Base-by-base conservation (phyloP, 2,329 filamentous ascomycete species). In the Elsinoe batatas region DNA sequence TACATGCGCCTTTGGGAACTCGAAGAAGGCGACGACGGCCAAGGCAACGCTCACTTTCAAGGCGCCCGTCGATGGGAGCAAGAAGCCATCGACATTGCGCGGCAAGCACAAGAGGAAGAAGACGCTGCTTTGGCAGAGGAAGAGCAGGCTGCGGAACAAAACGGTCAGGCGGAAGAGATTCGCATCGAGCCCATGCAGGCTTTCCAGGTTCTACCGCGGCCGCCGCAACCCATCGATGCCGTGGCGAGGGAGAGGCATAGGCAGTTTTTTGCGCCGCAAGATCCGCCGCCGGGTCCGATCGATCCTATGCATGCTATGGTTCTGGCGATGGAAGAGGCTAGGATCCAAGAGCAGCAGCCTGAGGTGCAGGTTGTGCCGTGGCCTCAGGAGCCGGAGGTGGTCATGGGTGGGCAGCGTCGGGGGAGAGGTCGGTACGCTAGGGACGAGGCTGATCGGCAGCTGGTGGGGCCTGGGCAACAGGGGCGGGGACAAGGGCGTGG, bases 1-100 rank as follows among this genome's bases (percentile, higher is more conserved):
- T 94, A 85, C 64, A 86, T 87, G 77, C 83, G 88, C 3, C 75
- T 98, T 2, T 97, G 91, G 90, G 93, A 95, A 65, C 73, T 94
- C 20, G 88, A 94, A 68, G 82, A 80, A 44, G 91, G 91, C 0
- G 90, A 96, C 62, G 65, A 71, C 6, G 78, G 73, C 1, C 67
- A 76, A 64, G 68, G 70, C 58, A 65, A 69, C 10, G 66, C 57
- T 12, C 64, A 66, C 71, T 75, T 76, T 59, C 69, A 63, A 8
- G 74, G 74, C 22, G 63, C 64, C 7, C 62, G 74, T 33, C 68
- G 68, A 54, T 75, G 71, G 58, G 74, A 75, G 62, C 69, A 71
- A 56, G 61, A 70, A 32, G 72, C 72, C 1, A 58, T 65, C 12
- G 70, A 67, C 63, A 64, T 60, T 13, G 67, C 66, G 6, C 53